Percentiles rank a stretch among this genome's conserved stretches.
Evolutionary conservation across 1,139 yeast species (phyloP).

Genomic region (Magnusiomyces fungicola): DNA sequence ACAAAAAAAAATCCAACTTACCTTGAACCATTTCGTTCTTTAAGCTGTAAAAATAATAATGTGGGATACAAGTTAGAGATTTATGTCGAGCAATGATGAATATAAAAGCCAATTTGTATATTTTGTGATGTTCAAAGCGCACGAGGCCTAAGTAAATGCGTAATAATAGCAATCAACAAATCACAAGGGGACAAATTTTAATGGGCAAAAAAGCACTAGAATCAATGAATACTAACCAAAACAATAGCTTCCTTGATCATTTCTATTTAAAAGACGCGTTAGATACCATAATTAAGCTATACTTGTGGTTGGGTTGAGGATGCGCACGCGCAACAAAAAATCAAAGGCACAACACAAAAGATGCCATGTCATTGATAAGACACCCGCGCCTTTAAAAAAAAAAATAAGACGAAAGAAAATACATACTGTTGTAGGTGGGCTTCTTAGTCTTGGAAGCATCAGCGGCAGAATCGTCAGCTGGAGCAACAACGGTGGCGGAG

Average conservation of each 20-base stretch:
- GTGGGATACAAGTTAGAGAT: slow-evolving; percentile 3
- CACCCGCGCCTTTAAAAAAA: not conserved
- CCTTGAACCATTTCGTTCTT: slow-evolving; percentile 72
- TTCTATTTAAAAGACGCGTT: slow-evolving; percentile 37
- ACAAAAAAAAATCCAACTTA: slow-evolving; percentile 41
- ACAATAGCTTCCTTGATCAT: slow-evolving; percentile 70
- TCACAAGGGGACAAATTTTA: not conserved
- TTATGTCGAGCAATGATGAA: not conserved
- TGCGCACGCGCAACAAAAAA: slow-evolving; percentile 1
- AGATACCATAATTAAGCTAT: slow-evolving; percentile 1
- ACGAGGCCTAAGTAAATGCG: not conserved
- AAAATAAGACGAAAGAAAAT: not conserved
- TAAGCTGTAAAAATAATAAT: slow-evolving; percentile 35
- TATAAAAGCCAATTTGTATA: not conserved
- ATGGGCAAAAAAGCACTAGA: not conserved
- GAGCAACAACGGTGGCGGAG: slow-evolving; percentile 22
- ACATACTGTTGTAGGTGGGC: slow-evolving; percentile 30
- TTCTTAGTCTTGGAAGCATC: slow-evolving; percentile 16
- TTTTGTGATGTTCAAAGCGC: not conserved
- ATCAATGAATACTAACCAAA: slow-evolving; percentile 26
- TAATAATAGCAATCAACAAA: not conserved
- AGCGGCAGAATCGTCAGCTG: slow-evolving; percentile 25
- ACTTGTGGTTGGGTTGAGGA: not conserved
- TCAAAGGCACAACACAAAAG: not conserved
- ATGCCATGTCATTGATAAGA: too few relatives aligned